Evolutionary conservation across 441 rosid species (phyloP), one percentile per base, ranked within the genome.

Genomic region (Bocquillonia castaneifolia): DNA sequence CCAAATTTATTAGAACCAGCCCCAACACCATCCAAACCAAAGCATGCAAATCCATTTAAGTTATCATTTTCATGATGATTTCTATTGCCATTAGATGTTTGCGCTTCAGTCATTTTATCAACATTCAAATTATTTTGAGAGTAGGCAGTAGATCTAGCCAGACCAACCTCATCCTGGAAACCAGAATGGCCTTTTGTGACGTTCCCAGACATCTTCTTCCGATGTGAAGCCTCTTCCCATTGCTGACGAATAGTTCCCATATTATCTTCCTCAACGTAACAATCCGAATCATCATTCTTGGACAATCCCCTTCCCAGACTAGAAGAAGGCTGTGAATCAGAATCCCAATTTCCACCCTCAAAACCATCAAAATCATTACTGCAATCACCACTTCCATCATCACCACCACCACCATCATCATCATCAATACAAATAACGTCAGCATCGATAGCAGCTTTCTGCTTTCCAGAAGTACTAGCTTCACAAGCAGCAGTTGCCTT

Each of bases 211-310:
- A 5, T 52, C 45, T 73, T 73, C 67, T 67, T 66, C 72, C 66
- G 61, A 23, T 32, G 17, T 10, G 62, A 73, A 58, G 76, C 72
- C 62, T 67, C 22, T 52, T 73, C 67, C 76, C 76, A 73, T 28
- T 67, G 72, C 22, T 44, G 57, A 55, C 76, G 68, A 34, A 67
- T 62, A 48, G 61, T 53, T 44, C 68, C 71, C 31, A 5, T 14
- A 54, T 25, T 25, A 73, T 67, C 72, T 61, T 67, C 72, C 67
- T 39, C 44, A 23, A 73, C 60, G 31, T 67, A 67, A 73, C 71
- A 50, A 59, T 73, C 76, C 36, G 63, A 73, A 54, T 67, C 59
- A 67, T 59, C 67, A 53, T 61, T 54, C 25, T 59, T 58, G 52
- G 0, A 18, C 3, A 61, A 59, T 36, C 25, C 6, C 18, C 29